A percentile compares a stretch with the other conserved stretches of the same genome.
These are phyloP conservation scores for Chamaecyparis obtusa DNA, from an alignment of 75 land plant species.

Conservation along the genomic window DNA sequence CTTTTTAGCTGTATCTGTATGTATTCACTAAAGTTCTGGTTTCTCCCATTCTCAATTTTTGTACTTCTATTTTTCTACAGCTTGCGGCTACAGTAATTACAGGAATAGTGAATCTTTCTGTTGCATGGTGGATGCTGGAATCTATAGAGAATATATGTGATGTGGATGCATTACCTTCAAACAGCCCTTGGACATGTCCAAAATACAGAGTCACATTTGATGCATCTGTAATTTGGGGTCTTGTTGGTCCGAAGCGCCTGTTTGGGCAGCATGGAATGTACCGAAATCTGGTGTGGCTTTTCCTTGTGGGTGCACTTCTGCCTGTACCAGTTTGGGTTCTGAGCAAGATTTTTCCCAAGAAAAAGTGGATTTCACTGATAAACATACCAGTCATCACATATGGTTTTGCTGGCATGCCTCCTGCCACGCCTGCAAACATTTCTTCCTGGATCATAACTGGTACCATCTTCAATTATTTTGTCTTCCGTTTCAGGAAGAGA, in stretches of 20 bases:
- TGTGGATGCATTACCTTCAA: slow-evolving; percentile 44
- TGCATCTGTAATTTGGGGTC: slow-evolving; percentile 81
- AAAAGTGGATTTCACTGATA: slow-evolving; percentile 64
- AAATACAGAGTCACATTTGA: slow-evolving; percentile 75
- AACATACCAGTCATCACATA: slow-evolving; percentile 74
- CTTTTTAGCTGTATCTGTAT: background rate
- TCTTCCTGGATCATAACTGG: slow-evolving; percentile 62
- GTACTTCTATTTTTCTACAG: slow-evolving; percentile 2
- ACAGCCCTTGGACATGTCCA: slow-evolving; percentile 53
- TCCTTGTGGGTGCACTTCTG: slow-evolving; percentile 62
- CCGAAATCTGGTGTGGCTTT: slow-evolving; percentile 65
- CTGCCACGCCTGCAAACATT: slow-evolving; percentile 61
- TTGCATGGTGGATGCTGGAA: slow-evolving; percentile 88
- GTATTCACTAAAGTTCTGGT: background rate
- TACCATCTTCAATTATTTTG: slow-evolving; percentile 59
- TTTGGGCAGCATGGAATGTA: slow-evolving; percentile 70
- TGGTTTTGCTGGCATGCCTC: slow-evolving; percentile 68
- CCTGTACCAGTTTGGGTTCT: slow-evolving; percentile 70
- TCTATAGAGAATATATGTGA: slow-evolving; percentile 75
- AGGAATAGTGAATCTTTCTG: slow-evolving; percentile 71
- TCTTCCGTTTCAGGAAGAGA: slow-evolving; percentile 47
- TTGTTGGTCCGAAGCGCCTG: slow-evolving; percentile 65
- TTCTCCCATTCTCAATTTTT: background rate
- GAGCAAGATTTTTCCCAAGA: slow-evolving; percentile 60
- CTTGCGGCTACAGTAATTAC: slow-evolving; percentile 61